Conservation (phyloP, 257 asterid species). For the Capsicum baccatum region DNA sequence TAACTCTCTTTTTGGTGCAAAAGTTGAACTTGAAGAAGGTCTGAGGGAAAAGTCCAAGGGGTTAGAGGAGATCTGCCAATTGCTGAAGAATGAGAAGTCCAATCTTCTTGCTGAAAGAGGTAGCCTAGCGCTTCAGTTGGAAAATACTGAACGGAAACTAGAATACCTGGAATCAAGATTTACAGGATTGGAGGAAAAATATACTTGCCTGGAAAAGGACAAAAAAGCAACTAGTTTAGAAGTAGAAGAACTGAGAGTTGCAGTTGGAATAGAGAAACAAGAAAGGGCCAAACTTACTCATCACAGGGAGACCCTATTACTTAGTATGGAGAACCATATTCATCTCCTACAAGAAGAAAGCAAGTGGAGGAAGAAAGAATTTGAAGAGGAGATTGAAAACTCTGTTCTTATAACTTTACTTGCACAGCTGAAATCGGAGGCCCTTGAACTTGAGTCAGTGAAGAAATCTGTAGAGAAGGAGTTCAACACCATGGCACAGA, state of each 20-base stretch:
- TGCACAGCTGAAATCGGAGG: constrained; percentile 73
- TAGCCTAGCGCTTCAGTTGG: constrained; percentile 57
- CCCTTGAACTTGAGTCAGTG: constrained; percentile 62
- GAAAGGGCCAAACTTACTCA: constrained; percentile 56
- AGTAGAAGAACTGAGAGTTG: constrained; percentile 61
- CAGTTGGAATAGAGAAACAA: constrained; percentile 69
- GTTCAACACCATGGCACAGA: constrained; percentile 49
- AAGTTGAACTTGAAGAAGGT: constrained; percentile 84
- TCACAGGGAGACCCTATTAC: constrained; percentile 60
- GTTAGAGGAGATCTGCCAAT: constrained; percentile 70
- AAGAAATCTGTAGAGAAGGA: constrained; percentile 62
- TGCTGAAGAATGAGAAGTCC: constrained; percentile 76
- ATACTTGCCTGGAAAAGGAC: constrained; percentile 71
- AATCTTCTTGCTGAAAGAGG: constrained; percentile 69
- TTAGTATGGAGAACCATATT: constrained; percentile 69
- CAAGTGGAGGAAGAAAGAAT: constrained; percentile 66
- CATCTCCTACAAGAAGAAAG: constrained; percentile 78
- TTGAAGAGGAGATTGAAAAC: constrained; percentile 87
- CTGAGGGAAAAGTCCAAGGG: constrained; percentile 92
- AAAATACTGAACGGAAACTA: constrained; percentile 61
- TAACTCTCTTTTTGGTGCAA: constrained; percentile 68
- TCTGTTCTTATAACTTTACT: constrained; percentile 72
- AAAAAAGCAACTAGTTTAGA: constrained; percentile 64
- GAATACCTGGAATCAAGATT: constrained; percentile 66
- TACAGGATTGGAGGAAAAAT: constrained; percentile 71